Evolutionary conservation across 2,329 filamentous ascomycete genomes (phyloP).

Genomic region (Sordariomycetes sp.): DNA sequence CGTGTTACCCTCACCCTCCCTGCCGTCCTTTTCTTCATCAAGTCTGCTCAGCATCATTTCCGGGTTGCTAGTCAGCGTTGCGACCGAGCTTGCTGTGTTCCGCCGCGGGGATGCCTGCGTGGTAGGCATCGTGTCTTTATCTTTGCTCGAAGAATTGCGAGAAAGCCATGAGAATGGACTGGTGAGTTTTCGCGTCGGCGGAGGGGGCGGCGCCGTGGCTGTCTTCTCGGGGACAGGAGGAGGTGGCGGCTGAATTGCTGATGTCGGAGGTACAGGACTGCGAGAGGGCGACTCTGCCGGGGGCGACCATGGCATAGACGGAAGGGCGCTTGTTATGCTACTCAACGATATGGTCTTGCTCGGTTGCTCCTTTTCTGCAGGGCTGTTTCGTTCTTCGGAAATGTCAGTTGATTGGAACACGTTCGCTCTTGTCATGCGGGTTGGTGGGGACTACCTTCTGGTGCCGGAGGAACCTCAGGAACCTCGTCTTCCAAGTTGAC

Average conservation of each 20-base stretch:
- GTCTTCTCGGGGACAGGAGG: conserved; percentile 10
- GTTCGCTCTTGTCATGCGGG: neutral
- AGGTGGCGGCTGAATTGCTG: conserved; percentile 19
- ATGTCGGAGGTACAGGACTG: conserved; percentile 25
- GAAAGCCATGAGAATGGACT: conserved; percentile 85
- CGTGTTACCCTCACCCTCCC: conserved; percentile 29
- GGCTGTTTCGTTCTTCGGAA: conserved; percentile 18
- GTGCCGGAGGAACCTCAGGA: conserved; percentile 13
- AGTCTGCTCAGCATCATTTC: conserved; percentile 70
- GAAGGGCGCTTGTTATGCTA: conserved; percentile 64
- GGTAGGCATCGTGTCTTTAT: conserved; percentile 46
- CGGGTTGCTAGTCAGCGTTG: conserved; percentile 70
- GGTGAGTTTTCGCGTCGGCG: conserved; percentile 62
- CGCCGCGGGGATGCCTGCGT: conserved; percentile 36
- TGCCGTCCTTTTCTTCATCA: conserved; percentile 58
- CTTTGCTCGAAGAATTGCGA: conserved; percentile 52
- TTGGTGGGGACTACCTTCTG: conserved; percentile 17
- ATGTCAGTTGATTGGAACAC: conserved; percentile 1
- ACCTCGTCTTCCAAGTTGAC: conserved; percentile 59
- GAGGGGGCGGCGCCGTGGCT: conserved; percentile 19
- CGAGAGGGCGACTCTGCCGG: conserved; percentile 40
- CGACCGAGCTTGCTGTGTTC: conserved; percentile 73
- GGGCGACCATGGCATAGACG: conserved; percentile 64
- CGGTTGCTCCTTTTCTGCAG: conserved; percentile 26
- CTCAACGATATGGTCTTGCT: conserved; percentile 54